Evolutionary conservation across 805 yeast genomes (phyloP), one percentile per base, ranked within the genome.

Genomic region (Starmerella potacharoeniae): DNA sequence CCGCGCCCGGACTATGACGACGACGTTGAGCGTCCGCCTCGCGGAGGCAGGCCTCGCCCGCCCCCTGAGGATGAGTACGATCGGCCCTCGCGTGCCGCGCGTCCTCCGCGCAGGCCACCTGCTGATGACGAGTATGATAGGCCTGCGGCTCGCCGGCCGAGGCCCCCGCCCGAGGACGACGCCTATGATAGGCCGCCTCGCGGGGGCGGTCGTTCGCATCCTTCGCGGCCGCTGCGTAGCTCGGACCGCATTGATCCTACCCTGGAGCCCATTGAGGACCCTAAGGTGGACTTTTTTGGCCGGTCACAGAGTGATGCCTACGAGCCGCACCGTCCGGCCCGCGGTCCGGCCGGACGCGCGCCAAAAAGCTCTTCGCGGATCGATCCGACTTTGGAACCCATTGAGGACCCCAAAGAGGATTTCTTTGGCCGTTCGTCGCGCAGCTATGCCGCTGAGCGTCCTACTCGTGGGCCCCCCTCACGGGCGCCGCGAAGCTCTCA

Each of bases 1-100:
- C 43, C 41, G 16, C 48, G 41, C n/a, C 33, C 33, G 39, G 31
- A 13, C 31, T 30, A 33, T 28, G 55, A 49, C 34, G 55, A 53
- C 22, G 40, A 39, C 16, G 10, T 13, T 31, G 54, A 54, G 39
- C 40, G 45, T 33, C 41, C 44, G 31, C 16, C 30, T 13, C 33
- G 30, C 39, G 14, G 52, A 10, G n/a, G 14, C n/a, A 13, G 34
- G 28, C 17, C 34, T 5, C 34, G 46, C 16, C 39, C 39, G 39
- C 39, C 39, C 13, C 39, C 39, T 11, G 39, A 51, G 16, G 54
- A 50, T 41, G 53, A 31, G 5, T 28, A 43, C 35, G 47, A 30
- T 30, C n/a, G 35, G 29, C 47, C 47, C 4, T 16, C 35, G 13
- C 47, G 47, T 8, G 13, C 16, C 35, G 43, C 28, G 28, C 43